Percentiles rank a stretch among this genome's conserved stretches.
Evolutionary conservation across 371 early-diverging fungal genomes (phyloP).

Genomic region (Amoeboaphelidium protococcarum): DNA sequence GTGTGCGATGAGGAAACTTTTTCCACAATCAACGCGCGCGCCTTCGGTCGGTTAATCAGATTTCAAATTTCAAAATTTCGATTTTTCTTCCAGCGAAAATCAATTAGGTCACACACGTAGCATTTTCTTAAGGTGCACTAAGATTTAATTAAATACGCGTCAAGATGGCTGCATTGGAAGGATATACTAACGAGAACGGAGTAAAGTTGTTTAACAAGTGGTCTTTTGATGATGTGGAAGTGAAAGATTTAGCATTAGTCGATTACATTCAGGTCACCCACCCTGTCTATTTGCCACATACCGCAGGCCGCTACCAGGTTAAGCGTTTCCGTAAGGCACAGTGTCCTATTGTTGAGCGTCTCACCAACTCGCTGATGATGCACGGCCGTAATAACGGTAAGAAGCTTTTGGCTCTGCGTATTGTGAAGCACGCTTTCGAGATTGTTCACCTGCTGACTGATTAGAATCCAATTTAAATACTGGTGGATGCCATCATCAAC

Average conservation of each 20-base stretch:
- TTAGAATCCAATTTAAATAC: conserved; percentile 96
- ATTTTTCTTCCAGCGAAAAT: too few species aligned
- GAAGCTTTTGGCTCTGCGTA: conserved; percentile 96
- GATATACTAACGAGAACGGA: conserved; percentile 26
- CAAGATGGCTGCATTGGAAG: conserved; percentile 27
- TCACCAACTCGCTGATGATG: conserved; percentile 99
- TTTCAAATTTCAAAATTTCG: too few species aligned
- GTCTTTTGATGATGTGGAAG: conserved; percentile 80
- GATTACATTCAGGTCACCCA: conserved; percentile 85
- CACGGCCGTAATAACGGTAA: conserved; percentile 99
- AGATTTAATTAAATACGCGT: too few species aligned
- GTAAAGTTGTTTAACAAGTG: conserved; percentile 75
- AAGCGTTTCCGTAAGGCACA: conserved; percentile 96
- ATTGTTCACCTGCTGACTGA: conserved; percentile 97
- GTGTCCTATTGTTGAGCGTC: conserved; percentile 98
- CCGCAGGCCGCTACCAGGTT: conserved; percentile 90
- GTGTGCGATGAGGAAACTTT: too few species aligned
- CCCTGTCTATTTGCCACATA: conserved; percentile 92
- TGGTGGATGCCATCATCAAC: conserved; percentile 99
- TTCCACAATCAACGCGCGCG: too few species aligned
- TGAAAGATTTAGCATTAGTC: conserved; percentile 80
- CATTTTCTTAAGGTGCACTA: too few species aligned
- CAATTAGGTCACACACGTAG: too few species aligned
- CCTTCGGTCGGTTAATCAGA: too few species aligned
- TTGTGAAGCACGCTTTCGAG: conserved; percentile 97